Conservation (phyloP, 1,284 basidiomycete species). For the Moniliophthora roreri region DNA sequence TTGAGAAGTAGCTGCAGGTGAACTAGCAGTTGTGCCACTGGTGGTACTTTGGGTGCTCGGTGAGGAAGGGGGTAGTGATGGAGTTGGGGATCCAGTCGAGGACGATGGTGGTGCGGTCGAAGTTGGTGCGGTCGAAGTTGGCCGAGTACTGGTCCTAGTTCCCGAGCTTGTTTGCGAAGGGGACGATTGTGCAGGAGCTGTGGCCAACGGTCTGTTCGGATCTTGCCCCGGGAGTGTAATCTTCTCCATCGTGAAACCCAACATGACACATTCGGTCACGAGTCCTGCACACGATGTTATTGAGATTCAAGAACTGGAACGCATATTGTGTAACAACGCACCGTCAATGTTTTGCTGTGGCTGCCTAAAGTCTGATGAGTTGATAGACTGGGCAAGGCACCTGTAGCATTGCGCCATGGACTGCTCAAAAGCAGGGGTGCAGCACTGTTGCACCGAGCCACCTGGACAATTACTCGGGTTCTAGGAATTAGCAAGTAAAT, state of each 20-base stretch:
- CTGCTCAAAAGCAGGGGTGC: not conserved
- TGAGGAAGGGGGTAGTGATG: no score
- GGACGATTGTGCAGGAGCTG: not conserved
- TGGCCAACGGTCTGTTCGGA: conserved; percentile 28
- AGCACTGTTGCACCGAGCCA: not conserved
- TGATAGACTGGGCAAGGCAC: not conserved
- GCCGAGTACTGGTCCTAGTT: not conserved
- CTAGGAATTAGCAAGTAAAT: no score
- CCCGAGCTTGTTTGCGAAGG: not conserved
- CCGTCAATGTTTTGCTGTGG: not conserved
- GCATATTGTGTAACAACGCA: not conserved
- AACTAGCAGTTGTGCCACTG: no score
- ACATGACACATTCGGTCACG: conserved; percentile 26
- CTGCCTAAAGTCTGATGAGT: no score
- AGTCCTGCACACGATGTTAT: conserved; percentile 23
- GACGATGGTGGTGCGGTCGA: no score
- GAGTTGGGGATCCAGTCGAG: no score
- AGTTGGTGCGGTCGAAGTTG: not conserved
- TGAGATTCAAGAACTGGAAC: not conserved
- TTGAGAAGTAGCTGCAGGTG: no score
- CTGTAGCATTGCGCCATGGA: not conserved
- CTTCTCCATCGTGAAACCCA: conserved; percentile 31
- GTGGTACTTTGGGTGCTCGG: no score
- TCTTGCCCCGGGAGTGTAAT: conserved; percentile 42
- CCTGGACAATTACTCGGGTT: not conserved